Evolutionary conservation across 768 basidiomycete species (phyloP).

Genomic region (Hortiboletus campestris): DNA sequence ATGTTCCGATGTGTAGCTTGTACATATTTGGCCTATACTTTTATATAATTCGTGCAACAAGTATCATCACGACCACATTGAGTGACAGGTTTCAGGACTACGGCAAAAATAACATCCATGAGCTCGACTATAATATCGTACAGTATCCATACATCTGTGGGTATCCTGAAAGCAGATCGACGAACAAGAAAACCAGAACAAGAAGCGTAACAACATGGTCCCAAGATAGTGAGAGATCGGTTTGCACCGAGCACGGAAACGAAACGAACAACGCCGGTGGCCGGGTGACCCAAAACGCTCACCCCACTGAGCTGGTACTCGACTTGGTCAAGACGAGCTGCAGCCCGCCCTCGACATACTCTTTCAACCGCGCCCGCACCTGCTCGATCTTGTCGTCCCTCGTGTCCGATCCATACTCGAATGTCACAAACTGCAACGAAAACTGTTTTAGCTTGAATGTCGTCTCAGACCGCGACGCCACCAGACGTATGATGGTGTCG

Average conservation of each 20-base stretch:
- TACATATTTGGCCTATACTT: too few relatives aligned
- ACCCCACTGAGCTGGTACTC: slow-evolving; percentile 10
- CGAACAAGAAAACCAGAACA: neutral
- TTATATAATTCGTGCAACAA: too few relatives aligned
- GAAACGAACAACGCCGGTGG: too few relatives aligned
- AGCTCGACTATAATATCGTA: neutral
- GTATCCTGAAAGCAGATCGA: neutral
- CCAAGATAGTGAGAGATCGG: too few relatives aligned
- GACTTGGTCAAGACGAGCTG: slow-evolving; percentile 26
- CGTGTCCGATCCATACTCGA: slow-evolving; percentile 30
- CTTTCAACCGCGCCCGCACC: slow-evolving; percentile 8
- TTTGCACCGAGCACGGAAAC: too few relatives aligned
- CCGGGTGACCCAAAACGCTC: neutral
- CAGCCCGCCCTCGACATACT: slow-evolving; percentile 24
- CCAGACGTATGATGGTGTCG: slow-evolving; percentile 23
- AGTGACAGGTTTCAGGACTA: too few relatives aligned
- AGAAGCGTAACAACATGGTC: neutral
- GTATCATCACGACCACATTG: too few relatives aligned
- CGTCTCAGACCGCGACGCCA: slow-evolving; percentile 22
- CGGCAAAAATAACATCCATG: too few relatives aligned
- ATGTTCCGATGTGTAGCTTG: too few relatives aligned
- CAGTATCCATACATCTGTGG: neutral
- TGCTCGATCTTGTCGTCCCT: slow-evolving; percentile 28
- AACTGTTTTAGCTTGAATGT: slow-evolving; percentile 17
- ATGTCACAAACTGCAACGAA: slow-evolving; percentile 26